phyloP scores from a whole-genome alignment of 352 stramenopile species.

The Blastocystis sp. region DNA sequence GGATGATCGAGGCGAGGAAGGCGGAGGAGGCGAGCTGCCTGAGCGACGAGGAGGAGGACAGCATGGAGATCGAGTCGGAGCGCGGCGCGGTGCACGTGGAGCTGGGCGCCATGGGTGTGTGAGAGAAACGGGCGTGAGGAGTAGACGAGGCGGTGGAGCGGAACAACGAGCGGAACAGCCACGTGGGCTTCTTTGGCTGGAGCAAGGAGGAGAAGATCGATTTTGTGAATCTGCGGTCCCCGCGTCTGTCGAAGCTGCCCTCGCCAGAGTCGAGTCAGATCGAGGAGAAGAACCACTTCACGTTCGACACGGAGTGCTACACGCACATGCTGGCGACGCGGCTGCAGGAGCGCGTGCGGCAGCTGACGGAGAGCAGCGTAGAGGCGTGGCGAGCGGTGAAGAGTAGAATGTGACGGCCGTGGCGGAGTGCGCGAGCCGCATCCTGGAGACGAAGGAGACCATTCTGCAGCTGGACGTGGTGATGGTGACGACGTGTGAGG shows the following conservation, averaged over 20 bases:
- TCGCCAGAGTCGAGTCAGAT: not conserved
- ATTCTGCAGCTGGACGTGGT: conserved; percentile 10
- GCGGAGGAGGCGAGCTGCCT: not conserved
- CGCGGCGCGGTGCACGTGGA: not conserved
- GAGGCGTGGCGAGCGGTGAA: not conserved
- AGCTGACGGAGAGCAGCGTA: not conserved
- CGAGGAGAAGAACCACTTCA: conserved; percentile 12
- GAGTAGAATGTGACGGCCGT: not conserved
- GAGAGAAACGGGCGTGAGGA: not conserved
- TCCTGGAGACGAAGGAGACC: not conserved
- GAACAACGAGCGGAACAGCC: not conserved
- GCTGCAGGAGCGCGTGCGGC: not conserved
- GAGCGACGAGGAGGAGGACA: not conserved
- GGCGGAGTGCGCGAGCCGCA: not conserved
- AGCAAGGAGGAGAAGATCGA: not conserved
- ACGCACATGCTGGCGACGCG: not conserved
- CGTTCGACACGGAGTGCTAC: not conserved
- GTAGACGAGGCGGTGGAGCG: not conserved
- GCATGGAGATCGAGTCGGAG: not conserved
- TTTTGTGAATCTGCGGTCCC: conserved; percentile 9
- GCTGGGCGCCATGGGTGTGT: not conserved
- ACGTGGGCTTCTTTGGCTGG: not conserved
- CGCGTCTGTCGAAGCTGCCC: conserved; percentile 25
- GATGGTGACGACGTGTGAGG: not conserved
- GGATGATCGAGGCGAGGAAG: not conserved